Evolutionary conservation across 768 basidiomycete genomes (phyloP), one percentile per base, ranked within the genome.

Genomic region (Leucocoprinus sp.): DNA sequence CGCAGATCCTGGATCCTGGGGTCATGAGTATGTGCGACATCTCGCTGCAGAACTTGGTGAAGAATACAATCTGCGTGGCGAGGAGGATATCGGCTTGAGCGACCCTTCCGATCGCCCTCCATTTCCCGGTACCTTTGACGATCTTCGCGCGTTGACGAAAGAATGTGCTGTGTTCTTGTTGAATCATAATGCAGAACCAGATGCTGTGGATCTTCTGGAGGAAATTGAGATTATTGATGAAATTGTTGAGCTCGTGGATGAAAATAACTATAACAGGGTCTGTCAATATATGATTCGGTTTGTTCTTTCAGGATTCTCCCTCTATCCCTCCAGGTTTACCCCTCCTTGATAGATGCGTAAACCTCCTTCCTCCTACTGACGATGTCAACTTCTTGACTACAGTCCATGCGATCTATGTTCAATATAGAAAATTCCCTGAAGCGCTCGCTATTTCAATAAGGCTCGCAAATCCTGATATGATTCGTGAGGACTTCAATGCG

Each of bases 11-110:
- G 93, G 95, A n/a, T 75, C 82, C 24, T 99, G 96, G 96, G 96
- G 96, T 3, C 93, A 99, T 60, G 96, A 99, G 70, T 99, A 99
- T 58, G 90, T 98, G 43, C 83, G 95, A 26, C 95, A 99, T 60
- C 77, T 99, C 37, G 90, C 96, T 8, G 84, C 95, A 2, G 96
- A 99, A 60, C 81, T 99, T 6, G 93, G 93, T 5, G 90, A 97
- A 59, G 96, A 98, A 59, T 98, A 83, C 59, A 76, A 70, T 19
- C 60, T 70, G 38, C 81, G 88, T n/a, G 79, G 80, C 50, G 75
- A 80, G 38, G 60, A 62, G 50, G 53, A 60, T 17, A 53, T 56
- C 5, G 62, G 65, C 35, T 51, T 53, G 12, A 61, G 58, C 4
- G 57, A 63, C 19, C 42, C 55, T 19, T 48, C 63, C 23, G 38